phyloP scores from a whole-genome alignment of 495 filamentous ascomycete genomes.

The Aspergillus bridgeri region DNA sequence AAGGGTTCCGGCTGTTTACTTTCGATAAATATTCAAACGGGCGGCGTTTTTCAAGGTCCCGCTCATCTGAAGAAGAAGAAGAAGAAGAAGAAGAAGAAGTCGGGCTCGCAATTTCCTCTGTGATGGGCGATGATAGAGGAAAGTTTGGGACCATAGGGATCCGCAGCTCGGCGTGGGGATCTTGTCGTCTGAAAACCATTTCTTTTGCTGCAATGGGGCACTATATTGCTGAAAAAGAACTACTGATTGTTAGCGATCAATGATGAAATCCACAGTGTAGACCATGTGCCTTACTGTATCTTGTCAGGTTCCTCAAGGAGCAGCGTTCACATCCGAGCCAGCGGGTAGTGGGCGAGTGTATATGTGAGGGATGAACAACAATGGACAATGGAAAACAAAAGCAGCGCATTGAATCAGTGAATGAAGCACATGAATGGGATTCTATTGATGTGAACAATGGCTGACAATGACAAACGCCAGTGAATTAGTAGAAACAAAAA shows the following conservation, averaged over 20 bases:
- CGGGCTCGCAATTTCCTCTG: conserved; percentile 40
- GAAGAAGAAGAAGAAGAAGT: conserved; percentile 34
- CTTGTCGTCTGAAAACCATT: conserved; percentile 28
- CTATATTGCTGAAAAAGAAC: neutral
- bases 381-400: neutral
- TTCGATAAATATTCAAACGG: conserved; percentile 33
- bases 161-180: conserved; percentile 25
- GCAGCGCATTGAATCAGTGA: neutral
- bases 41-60: conserved; percentile 26
- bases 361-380: neutral
- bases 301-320: neutral
- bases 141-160: conserved; percentile 35
- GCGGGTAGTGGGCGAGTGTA: neutral
- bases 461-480: neutral
- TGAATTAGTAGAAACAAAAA: neutral
- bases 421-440: neutral
- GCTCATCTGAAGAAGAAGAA: conserved; percentile 33
- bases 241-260: neutral
- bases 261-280: neutral
- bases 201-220: conserved; percentile 3
- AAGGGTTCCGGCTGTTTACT: conserved; percentile 23
- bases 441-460: neutral
- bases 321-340: neutral
- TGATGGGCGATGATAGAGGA: conserved; percentile 45
- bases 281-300: neutral